Conservation (phyloP, 108 stramenopile genomes). For the Skeletonema grethae region DNA sequence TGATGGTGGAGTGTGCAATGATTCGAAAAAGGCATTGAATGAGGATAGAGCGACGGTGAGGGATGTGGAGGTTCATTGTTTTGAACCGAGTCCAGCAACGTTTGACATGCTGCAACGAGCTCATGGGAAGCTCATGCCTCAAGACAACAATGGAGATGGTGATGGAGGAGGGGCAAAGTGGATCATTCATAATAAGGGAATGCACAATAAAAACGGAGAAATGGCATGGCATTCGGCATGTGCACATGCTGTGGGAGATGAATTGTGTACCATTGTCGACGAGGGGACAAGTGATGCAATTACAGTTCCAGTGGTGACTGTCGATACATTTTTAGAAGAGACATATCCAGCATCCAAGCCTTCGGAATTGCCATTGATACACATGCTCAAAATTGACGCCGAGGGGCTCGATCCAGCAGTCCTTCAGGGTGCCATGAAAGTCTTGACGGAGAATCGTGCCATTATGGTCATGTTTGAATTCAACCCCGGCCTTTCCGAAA, state of each 20-base stretch:
- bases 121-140: constrained; percentile 17
- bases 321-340: constrained; percentile 25
- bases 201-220: constrained; percentile 28
- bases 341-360: not conserved
- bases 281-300: constrained; percentile 34
- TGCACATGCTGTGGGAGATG: constrained; percentile 24
- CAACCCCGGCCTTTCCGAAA: constrained; percentile 35
- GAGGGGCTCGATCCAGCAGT: constrained; percentile 46
- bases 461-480: constrained; percentile 49
- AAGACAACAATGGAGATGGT: not conserved
- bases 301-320: constrained; percentile 38
- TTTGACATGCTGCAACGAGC: constrained; percentile 27
- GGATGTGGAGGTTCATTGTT: constrained; percentile 35
- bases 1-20: constrained; percentile 41
- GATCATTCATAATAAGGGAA: constrained; percentile 43
- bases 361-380: constrained; percentile 21
- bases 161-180: constrained; percentile 17
- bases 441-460: constrained; percentile 23
- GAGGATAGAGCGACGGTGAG: constrained; percentile 7
- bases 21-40: constrained; percentile 30
- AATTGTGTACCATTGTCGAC: constrained; percentile 40
- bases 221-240: constrained; percentile 36
- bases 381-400: constrained; percentile 45
- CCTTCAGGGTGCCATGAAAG: constrained; percentile 11
- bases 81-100: constrained; percentile 47